Conservation (phyloP, 2,329 filamentous ascomycete genomes). For the Sporothrix brasiliensis region DNA sequence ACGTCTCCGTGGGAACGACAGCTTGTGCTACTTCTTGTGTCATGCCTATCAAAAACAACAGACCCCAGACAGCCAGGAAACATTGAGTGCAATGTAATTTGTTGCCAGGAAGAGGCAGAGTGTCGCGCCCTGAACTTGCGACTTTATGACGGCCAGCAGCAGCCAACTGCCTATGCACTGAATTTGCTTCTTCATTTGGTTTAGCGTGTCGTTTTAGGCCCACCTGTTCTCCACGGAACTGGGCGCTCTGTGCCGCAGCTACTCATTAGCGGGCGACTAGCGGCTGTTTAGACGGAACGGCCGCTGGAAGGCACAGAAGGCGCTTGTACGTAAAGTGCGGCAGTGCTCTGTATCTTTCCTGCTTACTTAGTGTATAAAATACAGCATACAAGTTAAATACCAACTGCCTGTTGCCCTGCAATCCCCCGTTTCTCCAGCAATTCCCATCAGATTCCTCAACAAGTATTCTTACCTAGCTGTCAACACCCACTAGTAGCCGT, state of each 20-base stretch:
- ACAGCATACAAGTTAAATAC: too few relatives aligned
- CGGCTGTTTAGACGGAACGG: slow-evolving; percentile 18
- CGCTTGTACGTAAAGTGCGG: neutral
- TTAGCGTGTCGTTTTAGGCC: slow-evolving; percentile 7
- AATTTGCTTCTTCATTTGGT: neutral
- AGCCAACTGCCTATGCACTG: slow-evolving; percentile 14
- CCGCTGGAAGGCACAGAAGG: neutral
- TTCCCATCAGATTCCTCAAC: slow-evolving; percentile 29
- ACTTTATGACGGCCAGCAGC: neutral
- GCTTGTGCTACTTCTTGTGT: slow-evolving; percentile 1
- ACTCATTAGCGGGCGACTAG: slow-evolving; percentile 18
- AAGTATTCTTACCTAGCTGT: neutral
- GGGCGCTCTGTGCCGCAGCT: slow-evolving; percentile 27
- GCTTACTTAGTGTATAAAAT: too few relatives aligned
- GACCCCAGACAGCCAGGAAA: neutral
- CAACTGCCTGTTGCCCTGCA: neutral
- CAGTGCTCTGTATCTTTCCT: too few relatives aligned
- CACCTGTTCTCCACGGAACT: slow-evolving; percentile 24
- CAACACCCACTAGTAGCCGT: neutral
- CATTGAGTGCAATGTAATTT: neutral
- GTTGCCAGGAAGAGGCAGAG: neutral
- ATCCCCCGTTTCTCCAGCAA: slow-evolving; percentile 31
- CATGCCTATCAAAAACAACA: neutral
- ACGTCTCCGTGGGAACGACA: slow-evolving; percentile 28
- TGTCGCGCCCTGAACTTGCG: neutral